Evolutionary conservation across 2,329 filamentous ascomycete genomes (phyloP), one percentile per base, ranked within the genome.

Genomic region (Venturia asperata): DNA sequence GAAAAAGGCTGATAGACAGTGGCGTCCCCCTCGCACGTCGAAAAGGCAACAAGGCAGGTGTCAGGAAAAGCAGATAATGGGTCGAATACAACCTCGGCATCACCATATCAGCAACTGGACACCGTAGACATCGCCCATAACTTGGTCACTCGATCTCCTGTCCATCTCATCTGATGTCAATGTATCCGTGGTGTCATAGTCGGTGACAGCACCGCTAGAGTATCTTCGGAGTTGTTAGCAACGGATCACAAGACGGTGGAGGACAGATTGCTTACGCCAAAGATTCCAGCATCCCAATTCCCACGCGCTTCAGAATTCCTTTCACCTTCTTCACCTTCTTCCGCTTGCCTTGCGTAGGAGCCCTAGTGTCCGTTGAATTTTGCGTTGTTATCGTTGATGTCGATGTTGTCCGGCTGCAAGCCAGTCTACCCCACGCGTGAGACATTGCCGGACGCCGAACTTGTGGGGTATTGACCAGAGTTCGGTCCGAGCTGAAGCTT

Each of bases 61-160:
- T 11, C 11, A 10, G 30, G 13, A 17, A 21, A 6, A 21, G 21
- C 10, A 27, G 21, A 11, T 1, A 27, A 52, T 3, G 10, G 13
- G 24, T 17, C 21, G 7, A 7, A 10, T 3, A 3, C 21, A 52
- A 15, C 9, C 21, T 27, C 4, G 10, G 15, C 5, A 27, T 52
- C 47, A 52, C 47, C 47, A 52, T 3, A n/a, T n/a, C 30, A 58
- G 17, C 15, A 58, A 15, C 15, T 58, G 52, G 27, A 58, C 52
- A 58, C 52, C 52, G 9, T 58, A 58, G 19, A 58, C 30, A n/a
- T 58, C 52, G 6, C 52, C 52, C 52, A 58, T n/a, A 1, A n/a
- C 30, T 19, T 37, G 30, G 7, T 58, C 52, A 37, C 37, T 58
- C 9, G 52, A 58, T 21, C 52, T 37, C 7, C 15, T 34, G 19